These are phyloP conservation scores for Neonectria magnoliae DNA, from an alignment of 2,329 filamentous ascomycete species.

Conservation along the genomic window DNA sequence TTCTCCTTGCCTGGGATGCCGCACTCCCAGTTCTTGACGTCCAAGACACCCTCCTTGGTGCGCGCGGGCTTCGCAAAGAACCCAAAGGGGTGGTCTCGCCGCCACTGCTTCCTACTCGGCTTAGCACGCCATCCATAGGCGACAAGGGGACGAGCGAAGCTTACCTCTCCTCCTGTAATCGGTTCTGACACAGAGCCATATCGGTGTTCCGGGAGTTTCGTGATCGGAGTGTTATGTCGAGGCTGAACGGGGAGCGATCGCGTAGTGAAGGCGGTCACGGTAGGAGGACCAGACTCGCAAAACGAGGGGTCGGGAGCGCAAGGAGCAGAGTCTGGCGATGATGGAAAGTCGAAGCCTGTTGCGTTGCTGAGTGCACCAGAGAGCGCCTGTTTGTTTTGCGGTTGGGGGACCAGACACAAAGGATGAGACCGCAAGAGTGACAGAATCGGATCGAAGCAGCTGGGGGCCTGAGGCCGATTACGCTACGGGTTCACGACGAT, in stretches of 20 bases:
- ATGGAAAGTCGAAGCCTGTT: neutral
- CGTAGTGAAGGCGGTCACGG: constrained; percentile 18
- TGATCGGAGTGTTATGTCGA: constrained; percentile 2
- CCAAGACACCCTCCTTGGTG: constrained; percentile 81
- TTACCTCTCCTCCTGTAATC: constrained; percentile 88
- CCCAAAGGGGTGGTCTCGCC: constrained; percentile 95
- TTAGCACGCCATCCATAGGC: constrained; percentile 31
- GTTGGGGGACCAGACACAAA: neutral
- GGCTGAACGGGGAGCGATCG: constrained; percentile 14
- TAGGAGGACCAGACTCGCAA: constrained; percentile 12
- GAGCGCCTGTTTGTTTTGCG: constrained; percentile 10
- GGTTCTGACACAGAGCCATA: constrained; percentile 91
- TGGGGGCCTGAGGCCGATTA: constrained; percentile 27
- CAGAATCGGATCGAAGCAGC: constrained; percentile 29
- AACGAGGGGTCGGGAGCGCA: constrained; percentile 12
- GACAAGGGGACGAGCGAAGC: constrained; percentile 35
- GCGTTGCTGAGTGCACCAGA: constrained; percentile 7
- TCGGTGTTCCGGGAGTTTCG: constrained; percentile 25
- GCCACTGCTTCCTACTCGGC: constrained; percentile 86
- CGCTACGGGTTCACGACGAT: constrained; percentile 36
- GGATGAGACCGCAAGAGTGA: constrained; percentile 8
- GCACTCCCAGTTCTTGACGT: constrained; percentile 96
- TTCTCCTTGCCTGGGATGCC: constrained; percentile 96
- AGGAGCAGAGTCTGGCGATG: constrained; percentile 1
- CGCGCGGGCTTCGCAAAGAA: constrained; percentile 93